Evolutionary conservation across 495 filamentous ascomycete species (phyloP).

Genomic region (Neurospora tetraspora): DNA sequence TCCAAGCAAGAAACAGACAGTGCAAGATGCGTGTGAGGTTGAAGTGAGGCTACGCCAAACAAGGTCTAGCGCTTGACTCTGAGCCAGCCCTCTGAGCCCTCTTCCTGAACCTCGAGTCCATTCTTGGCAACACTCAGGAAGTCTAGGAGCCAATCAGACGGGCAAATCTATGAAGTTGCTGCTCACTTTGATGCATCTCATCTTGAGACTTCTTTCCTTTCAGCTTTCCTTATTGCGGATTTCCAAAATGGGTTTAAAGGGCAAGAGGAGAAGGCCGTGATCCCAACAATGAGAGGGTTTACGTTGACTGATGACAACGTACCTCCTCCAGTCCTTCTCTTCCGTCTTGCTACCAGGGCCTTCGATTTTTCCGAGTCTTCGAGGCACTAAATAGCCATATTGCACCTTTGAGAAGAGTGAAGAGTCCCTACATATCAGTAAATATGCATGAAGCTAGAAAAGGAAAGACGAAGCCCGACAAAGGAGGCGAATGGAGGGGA

Average conservation of each 20-base stretch:
- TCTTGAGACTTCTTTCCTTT: not conserved
- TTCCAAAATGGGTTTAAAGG: not conserved
- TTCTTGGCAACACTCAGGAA: not conserved
- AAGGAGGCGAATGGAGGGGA: not conserved
- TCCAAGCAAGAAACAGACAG: not conserved
- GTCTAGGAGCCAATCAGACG: not conserved
- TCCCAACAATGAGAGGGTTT: not conserved
- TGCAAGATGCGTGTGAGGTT: not conserved
- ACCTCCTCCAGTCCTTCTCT: not conserved
- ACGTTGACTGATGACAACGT: not conserved
- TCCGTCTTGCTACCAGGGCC: not conserved
- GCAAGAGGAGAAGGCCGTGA: not conserved
- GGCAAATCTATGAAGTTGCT: not conserved
- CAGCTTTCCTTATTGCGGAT: not conserved
- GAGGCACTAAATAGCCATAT: not conserved
- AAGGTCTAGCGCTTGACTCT: not conserved
- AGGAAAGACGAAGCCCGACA: not conserved
- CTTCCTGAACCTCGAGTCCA: not conserved
- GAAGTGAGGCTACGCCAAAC: not conserved
- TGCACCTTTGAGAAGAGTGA: not conserved
- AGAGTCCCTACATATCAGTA: not conserved
- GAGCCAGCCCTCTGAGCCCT: not conserved
- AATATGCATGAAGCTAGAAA: not conserved
- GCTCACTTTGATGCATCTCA: not conserved
- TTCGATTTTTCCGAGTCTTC: not conserved